phyloP scores from a whole-genome alignment of 1,139 yeast genomes.

The Geotrichum phurueaensis region DNA sequence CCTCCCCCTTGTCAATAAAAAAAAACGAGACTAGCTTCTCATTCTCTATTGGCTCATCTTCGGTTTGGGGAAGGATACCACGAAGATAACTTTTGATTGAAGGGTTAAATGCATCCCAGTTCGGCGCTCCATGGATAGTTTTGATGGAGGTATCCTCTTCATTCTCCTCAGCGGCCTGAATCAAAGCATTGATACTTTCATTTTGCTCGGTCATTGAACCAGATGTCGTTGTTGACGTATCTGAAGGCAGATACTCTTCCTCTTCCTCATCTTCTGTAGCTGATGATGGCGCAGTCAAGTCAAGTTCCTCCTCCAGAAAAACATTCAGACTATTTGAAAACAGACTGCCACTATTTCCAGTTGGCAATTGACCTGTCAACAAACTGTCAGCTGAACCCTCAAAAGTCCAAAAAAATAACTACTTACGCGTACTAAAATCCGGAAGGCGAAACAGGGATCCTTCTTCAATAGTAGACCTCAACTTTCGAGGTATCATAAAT shows the following conservation, averaged over 20 bases:
- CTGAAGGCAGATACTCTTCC: neutral
- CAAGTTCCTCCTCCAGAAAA: neutral
- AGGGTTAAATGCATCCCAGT: conserved; percentile 12
- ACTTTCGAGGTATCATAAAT: neutral
- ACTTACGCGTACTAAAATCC: neutral
- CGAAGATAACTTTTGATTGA: conserved; percentile 2
- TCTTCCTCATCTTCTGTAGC: neutral
- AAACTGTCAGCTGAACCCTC: neutral
- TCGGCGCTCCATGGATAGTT: neutral
- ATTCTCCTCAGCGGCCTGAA: neutral
- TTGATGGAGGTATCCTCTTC: neutral
- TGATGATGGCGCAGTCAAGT: neutral
- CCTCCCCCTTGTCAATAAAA: conserved; percentile 11
- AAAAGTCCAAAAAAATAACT: neutral
- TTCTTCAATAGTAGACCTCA: neutral
- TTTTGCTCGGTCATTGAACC: neutral
- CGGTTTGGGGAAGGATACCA: conserved; percentile 2
- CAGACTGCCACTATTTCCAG: neutral
- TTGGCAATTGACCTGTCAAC: neutral
- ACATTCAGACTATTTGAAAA: neutral
- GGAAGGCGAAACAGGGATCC: neutral
- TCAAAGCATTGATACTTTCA: neutral
- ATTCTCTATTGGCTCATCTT: neutral
- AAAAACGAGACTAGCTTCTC: conserved; percentile 3
- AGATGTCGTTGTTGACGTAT: neutral